A percentile compares a stretch with the other conserved stretches of the same genome.
phyloP scores from a whole-genome alignment of 768 basidiomycete species.

The Epithele typhae region DNA sequence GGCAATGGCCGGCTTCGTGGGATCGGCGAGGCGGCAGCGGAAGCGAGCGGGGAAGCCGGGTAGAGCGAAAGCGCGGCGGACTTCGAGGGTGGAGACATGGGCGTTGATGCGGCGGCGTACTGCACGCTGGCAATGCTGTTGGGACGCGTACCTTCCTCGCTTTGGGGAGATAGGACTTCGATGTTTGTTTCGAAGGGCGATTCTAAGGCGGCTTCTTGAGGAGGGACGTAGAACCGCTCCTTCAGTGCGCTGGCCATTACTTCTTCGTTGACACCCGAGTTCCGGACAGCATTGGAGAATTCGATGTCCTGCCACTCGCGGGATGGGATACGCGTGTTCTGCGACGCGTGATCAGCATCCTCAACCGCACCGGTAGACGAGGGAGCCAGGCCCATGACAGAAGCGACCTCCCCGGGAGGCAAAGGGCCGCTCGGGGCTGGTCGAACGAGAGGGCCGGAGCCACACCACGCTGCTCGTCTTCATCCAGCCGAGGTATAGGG shows the following conservation, averaged over 20 bases:
- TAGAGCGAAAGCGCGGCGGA: neutral
- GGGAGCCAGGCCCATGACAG: neutral
- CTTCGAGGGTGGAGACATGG: neutral
- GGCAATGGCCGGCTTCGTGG: constrained; percentile 12
- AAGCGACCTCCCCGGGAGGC: neutral
- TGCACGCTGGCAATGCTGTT: neutral
- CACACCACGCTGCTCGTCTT: constrained; percentile 13
- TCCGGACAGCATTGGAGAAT: constrained; percentile 13
- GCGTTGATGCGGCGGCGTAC: constrained; percentile 3
- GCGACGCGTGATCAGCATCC: neutral
- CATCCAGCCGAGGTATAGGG: constrained; percentile 3
- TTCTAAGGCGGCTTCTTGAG: neutral
- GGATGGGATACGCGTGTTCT: constrained; percentile 1
- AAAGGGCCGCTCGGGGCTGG: neutral
- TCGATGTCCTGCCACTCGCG: constrained; percentile 13
- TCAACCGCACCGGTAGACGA: neutral
- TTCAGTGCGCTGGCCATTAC: constrained; percentile 8
- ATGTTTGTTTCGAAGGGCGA: neutral
- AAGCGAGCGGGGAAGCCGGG: constrained; percentile 2
- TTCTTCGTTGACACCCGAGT: constrained; percentile 7
- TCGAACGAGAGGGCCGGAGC: no score
- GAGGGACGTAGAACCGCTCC: constrained; percentile 5
- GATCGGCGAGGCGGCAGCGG: constrained; percentile 9
- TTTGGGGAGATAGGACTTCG: constrained; percentile 2
- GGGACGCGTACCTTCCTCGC: constrained; percentile 1